These are phyloP conservation scores for Phlebopus sp. DNA, from an alignment of 1,284 basidiomycete genomes.

Conservation along the genomic window DNA sequence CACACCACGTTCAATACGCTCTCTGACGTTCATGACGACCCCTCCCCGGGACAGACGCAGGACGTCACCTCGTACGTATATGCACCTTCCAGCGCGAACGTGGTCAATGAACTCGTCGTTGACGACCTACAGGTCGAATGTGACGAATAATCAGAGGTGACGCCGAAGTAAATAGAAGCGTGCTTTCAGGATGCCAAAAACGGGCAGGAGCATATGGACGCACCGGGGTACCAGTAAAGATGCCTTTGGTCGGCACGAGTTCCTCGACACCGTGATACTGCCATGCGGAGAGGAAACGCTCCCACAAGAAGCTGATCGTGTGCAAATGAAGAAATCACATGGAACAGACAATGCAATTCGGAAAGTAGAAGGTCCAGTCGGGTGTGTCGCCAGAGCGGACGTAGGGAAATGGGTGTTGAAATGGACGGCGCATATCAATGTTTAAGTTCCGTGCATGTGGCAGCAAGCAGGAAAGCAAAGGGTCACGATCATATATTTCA, in stretches of 20 bases:
- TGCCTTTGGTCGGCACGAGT: constrained; percentile 42
- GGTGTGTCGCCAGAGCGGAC: too few relatives aligned
- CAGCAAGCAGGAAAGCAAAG: too few relatives aligned
- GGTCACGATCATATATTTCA: too few relatives aligned
- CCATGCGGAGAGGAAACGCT: constrained; percentile 45
- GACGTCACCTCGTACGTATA: constrained; percentile 57
- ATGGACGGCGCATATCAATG: too few relatives aligned
- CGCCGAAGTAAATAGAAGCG: too few relatives aligned
- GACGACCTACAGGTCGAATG: constrained; percentile 38
- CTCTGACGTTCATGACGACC: constrained; percentile 39
- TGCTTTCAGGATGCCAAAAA: neutral
- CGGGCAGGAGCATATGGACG: neutral
- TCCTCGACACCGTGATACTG: constrained; percentile 55
- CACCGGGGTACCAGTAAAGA: constrained; percentile 51
- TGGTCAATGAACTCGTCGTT: constrained; percentile 56
- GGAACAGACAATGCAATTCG: too few relatives aligned
- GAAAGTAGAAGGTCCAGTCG: too few relatives aligned
- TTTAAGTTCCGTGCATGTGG: too few relatives aligned
- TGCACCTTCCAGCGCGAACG: constrained; percentile 46
- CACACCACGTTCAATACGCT: constrained; percentile 7
- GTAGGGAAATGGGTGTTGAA: too few relatives aligned
- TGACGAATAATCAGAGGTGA: neutral
- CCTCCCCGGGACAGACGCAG: constrained; percentile 43
- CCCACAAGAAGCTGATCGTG: constrained; percentile 47
- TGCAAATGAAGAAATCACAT: neutral